Evolutionary conservation across 345 rosid species (phyloP).

Genomic region (Syzygium aromaticum): DNA sequence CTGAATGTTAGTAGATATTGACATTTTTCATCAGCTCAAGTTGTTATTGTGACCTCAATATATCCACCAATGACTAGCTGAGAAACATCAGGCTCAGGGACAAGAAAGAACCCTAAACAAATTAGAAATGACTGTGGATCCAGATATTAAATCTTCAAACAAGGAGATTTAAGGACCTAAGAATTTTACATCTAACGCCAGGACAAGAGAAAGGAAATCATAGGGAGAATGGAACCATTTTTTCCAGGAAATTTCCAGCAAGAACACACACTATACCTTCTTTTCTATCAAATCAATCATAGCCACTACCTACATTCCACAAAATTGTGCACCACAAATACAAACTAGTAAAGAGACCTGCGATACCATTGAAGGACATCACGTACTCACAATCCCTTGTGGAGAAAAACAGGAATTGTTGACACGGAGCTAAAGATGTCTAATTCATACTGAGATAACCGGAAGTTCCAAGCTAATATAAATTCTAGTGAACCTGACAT

Average conservation of each 20-base stretch:
- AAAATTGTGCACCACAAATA: background rate
- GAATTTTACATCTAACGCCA: background rate
- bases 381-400: background rate
- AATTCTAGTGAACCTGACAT: background rate
- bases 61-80: background rate
- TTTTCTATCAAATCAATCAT: background rate
- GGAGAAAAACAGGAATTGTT: background rate
- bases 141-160: background rate
- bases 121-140: background rate
- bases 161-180: background rate
- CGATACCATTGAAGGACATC: background rate
- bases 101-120: background rate
- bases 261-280: background rate
- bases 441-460: background rate
- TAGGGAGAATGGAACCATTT: background rate
- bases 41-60: background rate
- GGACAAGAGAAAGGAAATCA: background rate
- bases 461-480: background rate
- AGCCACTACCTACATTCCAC: background rate
- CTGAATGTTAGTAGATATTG: background rate
- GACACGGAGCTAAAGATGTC: background rate
- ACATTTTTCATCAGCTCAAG: background rate
- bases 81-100: background rate
- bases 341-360: background rate
- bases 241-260: background rate